A percentile compares a stretch with the other conserved stretches of the same genome.
These are phyloP conservation scores for Clavispora carvajalis DNA, from an alignment of 805 yeast species.

Conservation along the genomic window DNA sequence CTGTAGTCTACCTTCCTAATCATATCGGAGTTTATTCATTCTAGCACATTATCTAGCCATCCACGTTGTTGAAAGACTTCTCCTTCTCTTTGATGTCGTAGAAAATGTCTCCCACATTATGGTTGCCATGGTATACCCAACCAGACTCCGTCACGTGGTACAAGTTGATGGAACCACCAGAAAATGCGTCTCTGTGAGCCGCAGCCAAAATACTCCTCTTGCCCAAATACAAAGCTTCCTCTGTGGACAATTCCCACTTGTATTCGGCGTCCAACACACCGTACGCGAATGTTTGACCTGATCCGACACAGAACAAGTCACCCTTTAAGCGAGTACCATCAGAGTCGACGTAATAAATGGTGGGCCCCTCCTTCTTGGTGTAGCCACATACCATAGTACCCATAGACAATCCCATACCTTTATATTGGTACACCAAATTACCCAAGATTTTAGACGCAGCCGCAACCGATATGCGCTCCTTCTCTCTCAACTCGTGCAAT, in stretches of 20 bases:
- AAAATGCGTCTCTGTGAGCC: constrained; percentile 95
- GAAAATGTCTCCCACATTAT: constrained; percentile 83
- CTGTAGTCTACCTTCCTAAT: too few relatives aligned
- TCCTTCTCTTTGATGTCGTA: constrained; percentile 89
- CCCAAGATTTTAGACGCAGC: constrained; percentile 93
- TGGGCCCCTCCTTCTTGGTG: constrained; percentile 92
- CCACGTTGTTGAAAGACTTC: constrained; percentile 82
- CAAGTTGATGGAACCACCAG: constrained; percentile 94
- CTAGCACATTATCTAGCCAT: constrained; percentile 25
- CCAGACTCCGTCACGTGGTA: constrained; percentile 92
- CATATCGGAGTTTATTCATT: neutral
- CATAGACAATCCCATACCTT: constrained; percentile 98
- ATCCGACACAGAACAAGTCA: constrained; percentile 93
- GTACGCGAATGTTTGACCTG: constrained; percentile 98
- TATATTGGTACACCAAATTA: constrained; percentile 86
- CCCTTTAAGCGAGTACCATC: constrained; percentile 96
- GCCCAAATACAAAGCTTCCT: constrained; percentile 91
- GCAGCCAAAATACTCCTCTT: constrained; percentile 96
- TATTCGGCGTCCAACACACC: constrained; percentile 95
- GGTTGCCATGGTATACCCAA: constrained; percentile 94
- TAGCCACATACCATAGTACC: constrained; percentile 99
- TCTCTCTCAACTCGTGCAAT: constrained; percentile 88
- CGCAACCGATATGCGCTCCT: constrained; percentile 91
- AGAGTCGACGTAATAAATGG: constrained; percentile 92
- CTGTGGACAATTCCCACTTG: constrained; percentile 86